Evolutionary conservation across 441 rosid species (phyloP).

Genomic region (Flueggea neowawraea): DNA sequence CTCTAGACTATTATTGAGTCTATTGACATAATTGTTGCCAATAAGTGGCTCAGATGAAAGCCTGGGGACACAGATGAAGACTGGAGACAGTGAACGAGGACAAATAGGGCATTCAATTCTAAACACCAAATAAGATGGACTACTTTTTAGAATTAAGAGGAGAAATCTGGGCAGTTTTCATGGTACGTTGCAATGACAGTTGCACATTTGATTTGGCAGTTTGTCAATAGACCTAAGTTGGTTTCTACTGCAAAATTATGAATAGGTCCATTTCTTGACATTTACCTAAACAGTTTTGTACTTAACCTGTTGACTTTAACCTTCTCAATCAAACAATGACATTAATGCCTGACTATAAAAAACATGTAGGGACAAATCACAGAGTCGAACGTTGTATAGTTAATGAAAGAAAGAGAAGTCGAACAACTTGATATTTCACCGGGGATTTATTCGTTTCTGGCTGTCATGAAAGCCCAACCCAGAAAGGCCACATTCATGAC

Average conservation of each 20-base stretch:
- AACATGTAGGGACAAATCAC: constrained; percentile 4
- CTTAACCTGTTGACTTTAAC: constrained; percentile 1
- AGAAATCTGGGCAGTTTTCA: constrained; percentile 4
- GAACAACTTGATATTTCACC: not conserved
- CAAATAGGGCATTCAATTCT: not conserved
- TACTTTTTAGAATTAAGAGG: not conserved
- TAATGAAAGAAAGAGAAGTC: not conserved
- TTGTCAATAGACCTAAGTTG: not conserved
- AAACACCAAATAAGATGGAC: no score
- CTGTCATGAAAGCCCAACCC: no score
- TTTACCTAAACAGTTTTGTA: not conserved
- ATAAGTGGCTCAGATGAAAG: no score
- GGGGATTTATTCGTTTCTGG: no score
- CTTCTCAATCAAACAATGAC: not conserved
- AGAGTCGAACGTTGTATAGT: not conserved
- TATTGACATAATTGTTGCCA: no score
- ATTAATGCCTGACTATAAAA: not conserved
- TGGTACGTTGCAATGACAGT: not conserved
- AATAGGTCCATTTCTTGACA: constrained; percentile 1
- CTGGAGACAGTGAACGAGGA: not conserved
- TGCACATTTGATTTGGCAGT: constrained; percentile 6
- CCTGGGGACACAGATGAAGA: no score
- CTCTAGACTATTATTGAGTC: no score
- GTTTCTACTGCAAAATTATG: not conserved
- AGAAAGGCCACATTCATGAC: no score